phyloP scores from a whole-genome alignment of 352 stramenopile genomes.

The Peronospora farinosa region DNA sequence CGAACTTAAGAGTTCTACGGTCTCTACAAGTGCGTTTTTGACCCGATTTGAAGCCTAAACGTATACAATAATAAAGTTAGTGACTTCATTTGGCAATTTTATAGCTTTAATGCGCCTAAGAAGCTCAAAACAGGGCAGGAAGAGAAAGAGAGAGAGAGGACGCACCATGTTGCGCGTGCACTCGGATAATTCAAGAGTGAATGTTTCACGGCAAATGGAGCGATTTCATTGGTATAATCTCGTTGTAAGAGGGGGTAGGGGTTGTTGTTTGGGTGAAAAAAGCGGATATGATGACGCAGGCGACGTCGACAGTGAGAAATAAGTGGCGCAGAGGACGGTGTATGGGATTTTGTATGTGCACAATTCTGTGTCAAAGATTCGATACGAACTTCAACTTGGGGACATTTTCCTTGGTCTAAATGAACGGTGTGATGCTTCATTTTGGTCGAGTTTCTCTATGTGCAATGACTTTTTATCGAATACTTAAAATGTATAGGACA shows the following conservation, averaged over 20 bases:
- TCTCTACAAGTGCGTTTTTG: conserved; percentile 3
- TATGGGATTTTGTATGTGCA: background rate
- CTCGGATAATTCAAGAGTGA: conserved; percentile 12
- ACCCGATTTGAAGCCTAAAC: conserved; percentile 7
- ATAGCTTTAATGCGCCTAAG: background rate
- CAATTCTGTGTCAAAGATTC: background rate
- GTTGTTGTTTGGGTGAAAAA: background rate
- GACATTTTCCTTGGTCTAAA: too few species aligned
- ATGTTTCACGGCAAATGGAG: background rate
- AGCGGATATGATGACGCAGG: background rate
- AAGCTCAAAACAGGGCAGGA: background rate
- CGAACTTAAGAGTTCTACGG: conserved; percentile 25
- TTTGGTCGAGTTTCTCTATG: too few species aligned
- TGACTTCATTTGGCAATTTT: too few species aligned
- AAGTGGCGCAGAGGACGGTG: background rate
- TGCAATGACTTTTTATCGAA: too few species aligned
- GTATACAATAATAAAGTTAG: background rate
- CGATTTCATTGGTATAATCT: conserved; percentile 12
- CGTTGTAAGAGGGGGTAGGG: background rate
- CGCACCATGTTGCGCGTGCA: conserved; percentile 16
- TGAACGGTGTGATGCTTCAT: too few species aligned
- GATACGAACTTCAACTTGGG: background rate
- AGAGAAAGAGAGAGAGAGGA: background rate
- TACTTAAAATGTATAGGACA: too few species aligned
- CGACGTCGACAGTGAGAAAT: background rate